Percentiles rank a stretch among this genome's conserved stretches.
Conservation (phyloP, 179 eudicot species). For the Nepenthes alata region DNA sequence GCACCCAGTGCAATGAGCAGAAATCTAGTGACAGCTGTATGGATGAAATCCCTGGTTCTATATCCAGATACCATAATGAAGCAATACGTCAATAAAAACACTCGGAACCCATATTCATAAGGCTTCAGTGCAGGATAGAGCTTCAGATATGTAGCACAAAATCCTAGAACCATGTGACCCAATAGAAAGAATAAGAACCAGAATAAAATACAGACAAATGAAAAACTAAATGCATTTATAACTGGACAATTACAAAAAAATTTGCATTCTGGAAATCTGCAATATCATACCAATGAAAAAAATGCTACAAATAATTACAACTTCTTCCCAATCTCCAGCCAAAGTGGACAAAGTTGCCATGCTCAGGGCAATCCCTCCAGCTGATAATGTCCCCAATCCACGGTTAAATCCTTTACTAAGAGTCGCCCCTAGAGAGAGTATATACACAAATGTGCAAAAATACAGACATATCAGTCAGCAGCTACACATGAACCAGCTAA, state of each 20-base stretch:
- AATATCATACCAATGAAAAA: constrained; percentile 41
- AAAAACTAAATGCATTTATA: background rate
- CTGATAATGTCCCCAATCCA: constrained; percentile 67
- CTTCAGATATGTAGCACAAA: constrained; percentile 49
- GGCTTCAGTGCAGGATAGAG: constrained; percentile 74
- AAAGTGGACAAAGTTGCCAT: constrained; percentile 47
- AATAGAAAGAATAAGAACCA: background rate
- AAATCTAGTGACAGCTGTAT: constrained; percentile 68
- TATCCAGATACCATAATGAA: constrained; percentile 78
- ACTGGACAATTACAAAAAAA: background rate
- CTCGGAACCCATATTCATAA: constrained; percentile 91
- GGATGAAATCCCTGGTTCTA: constrained; percentile 47
- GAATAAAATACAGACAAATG: constrained; percentile 1
- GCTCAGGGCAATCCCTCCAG: constrained; percentile 73
- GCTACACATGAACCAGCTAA: too few relatives aligned
- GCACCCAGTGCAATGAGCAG: constrained; percentile 81
- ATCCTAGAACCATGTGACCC: constrained; percentile 30
- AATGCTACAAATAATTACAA: constrained; percentile 41
- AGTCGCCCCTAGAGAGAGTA: constrained; percentile 41
- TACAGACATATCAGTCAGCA: too few relatives aligned
- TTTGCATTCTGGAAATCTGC: background rate
- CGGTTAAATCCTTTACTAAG: constrained; percentile 84
- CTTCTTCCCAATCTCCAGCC: constrained; percentile 70
- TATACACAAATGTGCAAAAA: background rate
- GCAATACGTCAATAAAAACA: constrained; percentile 74